Percentiles rank a stretch among this genome's conserved stretches.
phyloP scores from a whole-genome alignment of 2,329 filamentous ascomycete species.

The Pleomassaria siparia region DNA sequence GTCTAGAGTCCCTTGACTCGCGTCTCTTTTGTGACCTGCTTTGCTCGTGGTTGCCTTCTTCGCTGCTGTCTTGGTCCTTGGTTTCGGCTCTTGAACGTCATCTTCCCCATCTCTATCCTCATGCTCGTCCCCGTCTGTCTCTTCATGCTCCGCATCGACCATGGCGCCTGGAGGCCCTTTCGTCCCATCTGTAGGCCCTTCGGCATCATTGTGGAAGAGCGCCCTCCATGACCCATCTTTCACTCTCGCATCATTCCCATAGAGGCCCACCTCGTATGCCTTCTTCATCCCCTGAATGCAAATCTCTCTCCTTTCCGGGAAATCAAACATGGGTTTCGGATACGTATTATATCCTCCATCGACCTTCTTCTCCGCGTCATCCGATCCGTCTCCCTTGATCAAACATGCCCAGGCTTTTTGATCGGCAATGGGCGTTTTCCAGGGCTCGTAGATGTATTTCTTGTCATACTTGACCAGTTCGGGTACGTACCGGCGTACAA shows the following conservation, averaged over 20 bases:
- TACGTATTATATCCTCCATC: conserved; percentile 57
- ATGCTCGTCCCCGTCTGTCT: conserved; percentile 15
- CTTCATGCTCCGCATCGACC: conserved; percentile 27
- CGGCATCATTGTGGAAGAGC: conserved; percentile 50
- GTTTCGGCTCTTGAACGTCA: conserved; percentile 7
- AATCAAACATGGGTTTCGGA: conserved; percentile 79
- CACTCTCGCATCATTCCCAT: conserved; percentile 64
- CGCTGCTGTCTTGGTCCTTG: conserved; percentile 45
- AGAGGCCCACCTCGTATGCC: conserved; percentile 65
- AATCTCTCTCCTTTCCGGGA: conserved; percentile 60
- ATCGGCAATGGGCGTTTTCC: conserved; percentile 69
- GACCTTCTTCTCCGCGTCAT: conserved; percentile 36
- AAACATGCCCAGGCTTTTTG: conserved; percentile 69
- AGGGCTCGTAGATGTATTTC: conserved; percentile 79
- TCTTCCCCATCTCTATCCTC: conserved; percentile 16
- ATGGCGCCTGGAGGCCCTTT: conserved; percentile 45
- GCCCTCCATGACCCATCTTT: conserved; percentile 61
- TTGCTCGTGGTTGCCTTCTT: conserved; percentile 58
- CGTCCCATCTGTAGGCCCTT: conserved; percentile 48
- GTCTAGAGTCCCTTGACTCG: conserved; percentile 52
- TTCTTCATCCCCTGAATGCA: conserved; percentile 71
- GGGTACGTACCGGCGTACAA: conserved; percentile 67
- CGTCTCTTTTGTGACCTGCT: conserved; percentile 59
- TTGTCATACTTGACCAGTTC: conserved; percentile 63
- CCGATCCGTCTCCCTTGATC: conserved; percentile 56